Evolutionary conservation across 768 basidiomycete species (phyloP), one percentile per base, ranked within the genome.

Genomic region (Phanerochaete carnosa): DNA sequence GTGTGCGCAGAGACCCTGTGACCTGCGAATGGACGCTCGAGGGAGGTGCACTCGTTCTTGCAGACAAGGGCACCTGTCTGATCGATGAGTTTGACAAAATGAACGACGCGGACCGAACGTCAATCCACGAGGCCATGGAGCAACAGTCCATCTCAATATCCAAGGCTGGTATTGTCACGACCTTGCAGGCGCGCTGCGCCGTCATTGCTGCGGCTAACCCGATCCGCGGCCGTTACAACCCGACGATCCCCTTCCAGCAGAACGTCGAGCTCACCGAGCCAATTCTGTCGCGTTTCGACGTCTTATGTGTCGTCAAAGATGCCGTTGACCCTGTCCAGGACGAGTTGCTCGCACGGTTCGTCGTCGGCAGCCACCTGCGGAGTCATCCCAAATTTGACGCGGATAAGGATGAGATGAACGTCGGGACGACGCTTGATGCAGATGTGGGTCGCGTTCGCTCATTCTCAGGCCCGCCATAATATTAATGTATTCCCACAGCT

Each of bases 41-140:
- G 74, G 97, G 97, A 15, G 97, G 97, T 9, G 97, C 97, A 2
- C 80, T 99, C 11, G 97, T 99, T n/a, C 80, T 99, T 22, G 97
- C 97, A 2, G 97, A 99, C 76, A 97, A 96, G 75, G 97, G 97
- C 13, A 93, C 90, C 28, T 98, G 97, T 70, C 79, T 98, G 37
- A 99, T 99, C 66, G 97, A 99, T 76, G 97, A 98, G 73, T 98
- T 99, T 73, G 97, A 99, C 79, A 99, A 99, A 80, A 99, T 99
- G 97, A 98, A 98, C 75, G 97, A 98, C 68, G 84, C 93, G 16
- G 96, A 99, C 73, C 83, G 96, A 67, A 98, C 95, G 16, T 97
- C 95, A 3, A 98, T 99, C 68, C 97, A 98, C 79, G 97, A 99
- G 73, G 97, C 97, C 1, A 99, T 99, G 97, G 97, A 99, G 72